These are phyloP conservation scores for Stropharia rugosoannulata DNA, from an alignment of 768 basidiomycete species.

Conservation along the genomic window DNA sequence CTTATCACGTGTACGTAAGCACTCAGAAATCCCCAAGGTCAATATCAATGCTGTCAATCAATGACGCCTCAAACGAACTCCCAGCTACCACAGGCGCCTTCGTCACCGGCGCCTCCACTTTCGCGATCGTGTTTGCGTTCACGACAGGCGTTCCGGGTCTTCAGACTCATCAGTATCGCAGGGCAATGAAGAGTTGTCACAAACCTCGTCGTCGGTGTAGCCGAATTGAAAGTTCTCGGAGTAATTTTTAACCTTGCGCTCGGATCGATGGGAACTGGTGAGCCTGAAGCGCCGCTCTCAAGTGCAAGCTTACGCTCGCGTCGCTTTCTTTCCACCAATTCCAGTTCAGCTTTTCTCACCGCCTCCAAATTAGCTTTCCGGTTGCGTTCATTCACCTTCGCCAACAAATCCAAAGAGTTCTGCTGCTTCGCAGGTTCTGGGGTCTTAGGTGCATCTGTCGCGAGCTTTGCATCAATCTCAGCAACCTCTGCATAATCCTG, in stretches of 20 bases:
- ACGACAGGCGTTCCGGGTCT: slow-evolving; percentile 49
- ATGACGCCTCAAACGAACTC: slow-evolving; percentile 51
- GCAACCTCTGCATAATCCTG: slow-evolving; percentile 66
- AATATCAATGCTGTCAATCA: slow-evolving; percentile 70
- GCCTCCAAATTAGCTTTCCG: slow-evolving; percentile 80
- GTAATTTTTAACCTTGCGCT: slow-evolving; percentile 68
- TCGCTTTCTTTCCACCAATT: slow-evolving; percentile 67
- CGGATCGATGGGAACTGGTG: slow-evolving; percentile 50
- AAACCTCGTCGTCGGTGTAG: slow-evolving; percentile 61
- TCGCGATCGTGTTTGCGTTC: slow-evolving; percentile 19
- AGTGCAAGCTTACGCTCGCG: slow-evolving; percentile 61
- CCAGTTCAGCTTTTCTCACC: slow-evolving; percentile 72
- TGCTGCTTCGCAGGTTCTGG: slow-evolving; percentile 15
- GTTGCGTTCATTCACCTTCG: slow-evolving; percentile 89
- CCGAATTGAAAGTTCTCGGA: slow-evolving; percentile 53
- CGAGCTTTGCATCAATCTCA: slow-evolving; percentile 62
- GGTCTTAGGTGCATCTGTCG: slow-evolving; percentile 27
- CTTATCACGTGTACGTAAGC: slow-evolving; percentile 34
- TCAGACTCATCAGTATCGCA: background rate
- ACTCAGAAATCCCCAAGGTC: slow-evolving; percentile 76
- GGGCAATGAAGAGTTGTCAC: slow-evolving; percentile 11
- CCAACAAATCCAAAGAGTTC: slow-evolving; percentile 51
- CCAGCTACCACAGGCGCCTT: slow-evolving; percentile 22
- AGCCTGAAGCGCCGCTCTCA: slow-evolving; percentile 20
- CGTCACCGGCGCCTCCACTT: slow-evolving; percentile 11